Percentiles rank a stretch among this genome's conserved stretches.
These are phyloP conservation scores for Alternaria alternata DNA, from an alignment of 2,329 filamentous ascomycete genomes.

Conservation along the genomic window DNA sequence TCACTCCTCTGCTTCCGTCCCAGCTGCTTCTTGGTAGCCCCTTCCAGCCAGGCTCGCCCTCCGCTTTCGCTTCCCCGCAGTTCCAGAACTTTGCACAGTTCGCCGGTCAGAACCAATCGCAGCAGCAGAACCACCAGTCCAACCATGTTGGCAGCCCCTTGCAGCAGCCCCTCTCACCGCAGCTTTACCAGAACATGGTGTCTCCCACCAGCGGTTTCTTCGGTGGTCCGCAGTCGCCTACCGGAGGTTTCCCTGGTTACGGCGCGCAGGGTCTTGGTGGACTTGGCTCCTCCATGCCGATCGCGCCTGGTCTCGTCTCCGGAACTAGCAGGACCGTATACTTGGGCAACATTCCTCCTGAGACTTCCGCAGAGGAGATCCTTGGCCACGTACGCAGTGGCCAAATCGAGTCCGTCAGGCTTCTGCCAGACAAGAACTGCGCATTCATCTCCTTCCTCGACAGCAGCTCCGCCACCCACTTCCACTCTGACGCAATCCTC, in stretches of 20 bases:
- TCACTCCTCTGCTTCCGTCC: conserved; percentile 92
- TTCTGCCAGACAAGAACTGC: conserved; percentile 98
- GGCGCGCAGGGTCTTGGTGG: conserved; percentile 66
- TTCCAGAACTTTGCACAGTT: conserved; percentile 86
- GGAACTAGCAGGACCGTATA: conserved; percentile 97
- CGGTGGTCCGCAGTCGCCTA: conserved; percentile 86
- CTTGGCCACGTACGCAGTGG: conserved; percentile 94
- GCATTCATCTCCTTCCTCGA: conserved; percentile 99
- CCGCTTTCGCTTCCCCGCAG: conserved; percentile 87
- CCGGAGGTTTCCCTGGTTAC: conserved; percentile 73
- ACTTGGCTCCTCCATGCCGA: conserved; percentile 77
- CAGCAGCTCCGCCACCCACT: conserved; percentile 96
- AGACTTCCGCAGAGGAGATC: conserved; percentile 96
- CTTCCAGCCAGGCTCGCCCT: conserved; percentile 93
- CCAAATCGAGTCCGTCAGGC: conserved; percentile 97
- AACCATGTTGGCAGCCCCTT: conserved; percentile 76
- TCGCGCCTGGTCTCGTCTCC: conserved; percentile 81
- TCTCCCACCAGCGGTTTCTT: conserved; percentile 85
- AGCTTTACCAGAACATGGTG: conserved; percentile 83
- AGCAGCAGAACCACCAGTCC: conserved; percentile 64
- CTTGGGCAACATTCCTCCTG: conserved; percentile 96
- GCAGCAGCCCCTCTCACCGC: conserved; percentile 75
- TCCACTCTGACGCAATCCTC: conserved; percentile 99
- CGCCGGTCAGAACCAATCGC: conserved; percentile 63
- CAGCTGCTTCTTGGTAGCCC: conserved; percentile 94